Conservation (phyloP, 768 basidiomycete genomes). For the Filobasidium floriforme region DNA sequence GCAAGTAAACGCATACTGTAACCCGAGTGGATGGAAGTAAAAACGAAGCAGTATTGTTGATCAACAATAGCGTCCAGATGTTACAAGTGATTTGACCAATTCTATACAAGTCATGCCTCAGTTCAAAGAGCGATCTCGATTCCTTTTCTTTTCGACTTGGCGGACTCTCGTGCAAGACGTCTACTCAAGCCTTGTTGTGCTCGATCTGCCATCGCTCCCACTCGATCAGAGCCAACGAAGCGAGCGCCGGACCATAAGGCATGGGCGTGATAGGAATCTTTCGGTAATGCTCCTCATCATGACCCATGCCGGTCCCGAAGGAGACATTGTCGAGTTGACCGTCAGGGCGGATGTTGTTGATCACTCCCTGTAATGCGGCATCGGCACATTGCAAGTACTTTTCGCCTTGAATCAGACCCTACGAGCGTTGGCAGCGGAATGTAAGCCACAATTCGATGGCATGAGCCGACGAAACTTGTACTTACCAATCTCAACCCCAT, state of each 20-base stretch:
- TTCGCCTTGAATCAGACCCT: slow-evolving; percentile 24
- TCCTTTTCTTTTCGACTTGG: too few relatives aligned
- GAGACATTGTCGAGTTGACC: slow-evolving; percentile 52
- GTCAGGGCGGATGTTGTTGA: slow-evolving; percentile 49
- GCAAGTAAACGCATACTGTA: too few relatives aligned
- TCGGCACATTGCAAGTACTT: slow-evolving; percentile 25
- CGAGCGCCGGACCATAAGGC: slow-evolving; percentile 56
- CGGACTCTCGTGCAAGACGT: too few relatives aligned
- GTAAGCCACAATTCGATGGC: not conserved
- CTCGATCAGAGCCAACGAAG: slow-evolving; percentile 52
- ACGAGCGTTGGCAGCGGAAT: not conserved
- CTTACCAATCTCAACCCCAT: slow-evolving; percentile 23
- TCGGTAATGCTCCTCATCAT: slow-evolving; percentile 51
- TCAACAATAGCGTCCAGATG: too few relatives aligned
- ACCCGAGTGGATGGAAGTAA: too few relatives aligned
- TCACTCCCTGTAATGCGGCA: slow-evolving; percentile 36
- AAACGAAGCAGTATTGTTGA: too few relatives aligned
- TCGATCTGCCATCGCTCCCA: slow-evolving; percentile 36
- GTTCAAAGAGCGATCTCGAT: too few relatives aligned
- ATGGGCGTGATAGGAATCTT: slow-evolving; percentile 54
- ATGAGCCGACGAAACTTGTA: not conserved
- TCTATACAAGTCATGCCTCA: too few relatives aligned
- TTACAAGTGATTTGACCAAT: too few relatives aligned
- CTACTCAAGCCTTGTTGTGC: not conserved
- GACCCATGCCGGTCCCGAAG: slow-evolving; percentile 55